phyloP scores from a whole-genome alignment of 2,329 filamentous ascomycete genomes.

The Colletotrichum lentis region DNA sequence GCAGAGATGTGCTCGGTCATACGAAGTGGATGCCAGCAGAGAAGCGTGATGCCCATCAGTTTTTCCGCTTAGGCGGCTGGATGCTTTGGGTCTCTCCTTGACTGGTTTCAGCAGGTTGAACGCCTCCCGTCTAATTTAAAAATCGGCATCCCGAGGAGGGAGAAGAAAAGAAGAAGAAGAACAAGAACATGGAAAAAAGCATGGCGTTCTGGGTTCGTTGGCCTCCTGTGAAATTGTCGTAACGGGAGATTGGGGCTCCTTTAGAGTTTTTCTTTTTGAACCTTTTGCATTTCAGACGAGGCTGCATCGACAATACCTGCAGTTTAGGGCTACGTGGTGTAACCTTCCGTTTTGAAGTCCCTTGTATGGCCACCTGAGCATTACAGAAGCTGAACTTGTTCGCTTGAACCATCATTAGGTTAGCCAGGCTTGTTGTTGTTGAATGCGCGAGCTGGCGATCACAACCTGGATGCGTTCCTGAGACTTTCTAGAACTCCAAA shows the following conservation, averaged over 20 bases:
- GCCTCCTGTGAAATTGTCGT: slow-evolving; percentile 12
- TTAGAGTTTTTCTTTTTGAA: slow-evolving; percentile 24
- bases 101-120: slow-evolving; percentile 22
- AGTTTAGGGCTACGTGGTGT: slow-evolving; percentile 6
- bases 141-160: no score
- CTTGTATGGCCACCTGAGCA: neutral
- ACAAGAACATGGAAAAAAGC: no score
- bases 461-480: neutral
- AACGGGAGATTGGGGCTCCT: slow-evolving; percentile 22
- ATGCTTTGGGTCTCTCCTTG: neutral
- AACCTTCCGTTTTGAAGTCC: slow-evolving; percentile 16
- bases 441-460: neutral
- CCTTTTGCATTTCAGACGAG: slow-evolving; percentile 10
- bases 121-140: neutral
- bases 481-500: neutral
- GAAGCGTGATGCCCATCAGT: neutral
- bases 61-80: neutral
- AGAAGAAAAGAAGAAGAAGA: no score
- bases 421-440: neutral
- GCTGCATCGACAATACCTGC: neutral
- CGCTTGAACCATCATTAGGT: slow-evolving; percentile 11
- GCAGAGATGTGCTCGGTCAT: slow-evolving; percentile 1
- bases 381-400: neutral
- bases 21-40: neutral
- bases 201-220: neutral